Base-by-base conservation (phyloP, 257 asterid species). In the Mitragyna speciosa region DNA sequence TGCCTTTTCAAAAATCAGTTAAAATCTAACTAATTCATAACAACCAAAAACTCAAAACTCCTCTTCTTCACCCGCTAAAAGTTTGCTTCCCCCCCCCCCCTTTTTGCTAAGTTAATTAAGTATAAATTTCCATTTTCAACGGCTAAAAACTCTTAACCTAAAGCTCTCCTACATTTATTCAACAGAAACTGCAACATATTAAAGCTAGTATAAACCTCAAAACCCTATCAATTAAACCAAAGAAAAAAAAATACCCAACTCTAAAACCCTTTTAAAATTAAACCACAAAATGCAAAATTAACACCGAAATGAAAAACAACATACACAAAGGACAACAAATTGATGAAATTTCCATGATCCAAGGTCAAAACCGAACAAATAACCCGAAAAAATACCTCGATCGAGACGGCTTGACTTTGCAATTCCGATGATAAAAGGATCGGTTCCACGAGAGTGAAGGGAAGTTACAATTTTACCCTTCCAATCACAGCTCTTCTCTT, bases 321-420 rank as follows among this genome's bases (percentile, higher is more conserved):
- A 63, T 28, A 28, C 5, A 28, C 11, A 8, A 68, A 73, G 52
- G 24, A 22, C 43, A 15, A 30, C 12, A 64, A 82, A 71, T 43
- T 19, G 41, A 43, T 64, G 68, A n/a, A 74, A 83, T 52, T 80
- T 43, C 52, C 51, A 77, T 75, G 87, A 73, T 86, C 83, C 78
- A 71, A 73, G 47, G 63, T 30, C 72, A 86, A 85, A 78, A 70
- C 78, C 47, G 22, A 48, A 61, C 45, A 69, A 64, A 65, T 36
- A 78, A 73, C 54, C 20, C 48, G 20, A 26, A 75, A 72, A 73
- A 76, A 65, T 75, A 91, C 92, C 92, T 88, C 87, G 89, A 91
- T 90, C 91, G 87, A 78, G 73, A 76, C 77, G 77, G 79, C 84
- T 82, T 83, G 84, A 89, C 89, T 87, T 82, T 65, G 17, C 73